Evolutionary conservation across 1,139 yeast genomes (phyloP).

Genomic region (Saccharomyces hybrid): DNA sequence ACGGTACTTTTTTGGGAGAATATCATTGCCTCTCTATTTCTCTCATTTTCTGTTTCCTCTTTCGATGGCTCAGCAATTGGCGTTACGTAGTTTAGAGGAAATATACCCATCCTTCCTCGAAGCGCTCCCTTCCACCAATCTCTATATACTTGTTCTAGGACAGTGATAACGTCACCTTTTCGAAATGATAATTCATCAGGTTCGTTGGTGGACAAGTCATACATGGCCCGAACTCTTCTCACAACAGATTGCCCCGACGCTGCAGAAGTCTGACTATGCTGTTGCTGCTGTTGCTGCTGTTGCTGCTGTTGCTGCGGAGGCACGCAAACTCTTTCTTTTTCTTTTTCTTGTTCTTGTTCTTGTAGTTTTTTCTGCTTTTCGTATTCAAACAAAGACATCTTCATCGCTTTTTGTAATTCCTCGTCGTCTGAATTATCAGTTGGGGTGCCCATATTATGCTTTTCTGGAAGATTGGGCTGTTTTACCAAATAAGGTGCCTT

Average conservation of each 20-base stretch:
- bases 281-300: slow-evolving; percentile 4
- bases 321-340: neutral
- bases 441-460: slow-evolving; percentile 41
- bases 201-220: slow-evolving; percentile 67
- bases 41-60: slow-evolving; percentile 41
- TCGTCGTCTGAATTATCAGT: slow-evolving; percentile 64
- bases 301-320: slow-evolving; percentile 5
- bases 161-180: slow-evolving; percentile 73
- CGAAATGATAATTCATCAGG: slow-evolving; percentile 65
- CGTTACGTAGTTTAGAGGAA: slow-evolving; percentile 87
- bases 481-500: slow-evolving; percentile 41
- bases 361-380: slow-evolving; percentile 23
- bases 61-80: slow-evolving; percentile 64
- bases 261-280: slow-evolving; percentile 10
- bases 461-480: slow-evolving; percentile 53
- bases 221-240: slow-evolving; percentile 72
- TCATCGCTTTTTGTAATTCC: slow-evolving; percentile 70
- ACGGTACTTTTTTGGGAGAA: slow-evolving; percentile 48
- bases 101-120: slow-evolving; percentile 76
- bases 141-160: slow-evolving; percentile 77
- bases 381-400: slow-evolving; percentile 62
- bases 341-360: slow-evolving; percentile 5
- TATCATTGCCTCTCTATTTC: slow-evolving; percentile 38
- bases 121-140: slow-evolving; percentile 96
- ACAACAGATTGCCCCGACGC: slow-evolving; percentile 32